These are phyloP conservation scores for Fusarium sp. DNA, from an alignment of 2,329 filamentous ascomycete species.

Conservation along the genomic window DNA sequence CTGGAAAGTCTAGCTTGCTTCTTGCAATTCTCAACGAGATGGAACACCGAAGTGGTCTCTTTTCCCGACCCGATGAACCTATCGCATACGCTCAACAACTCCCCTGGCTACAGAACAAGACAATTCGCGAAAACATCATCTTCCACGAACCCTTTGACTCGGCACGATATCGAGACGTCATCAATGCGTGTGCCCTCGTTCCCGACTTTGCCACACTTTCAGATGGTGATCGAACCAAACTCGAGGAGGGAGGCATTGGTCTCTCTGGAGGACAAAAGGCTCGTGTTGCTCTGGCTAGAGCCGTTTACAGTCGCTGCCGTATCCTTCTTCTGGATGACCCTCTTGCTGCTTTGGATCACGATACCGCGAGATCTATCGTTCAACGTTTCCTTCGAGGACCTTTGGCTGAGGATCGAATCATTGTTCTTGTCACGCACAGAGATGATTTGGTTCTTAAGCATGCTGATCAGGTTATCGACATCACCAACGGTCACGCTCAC, in stretches of 20 bases:
- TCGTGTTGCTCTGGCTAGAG: constrained; percentile 71
- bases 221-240: constrained; percentile 67
- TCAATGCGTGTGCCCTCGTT: constrained; percentile 70
- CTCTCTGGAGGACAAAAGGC: constrained; percentile 74
- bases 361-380: constrained; percentile 72
- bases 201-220: constrained; percentile 68
- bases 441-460: constrained; percentile 82
- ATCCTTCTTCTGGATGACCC: constrained; percentile 73
- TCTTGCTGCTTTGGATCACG: constrained; percentile 72
- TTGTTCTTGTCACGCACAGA: constrained; percentile 83
- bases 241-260: constrained; percentile 73
- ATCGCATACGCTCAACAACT: constrained; percentile 70
- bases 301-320: constrained; percentile 68
- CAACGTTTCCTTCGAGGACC: constrained; percentile 69
- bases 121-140: constrained; percentile 72
- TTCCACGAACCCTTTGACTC: constrained; percentile 70
- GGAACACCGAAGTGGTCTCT: constrained; percentile 70
- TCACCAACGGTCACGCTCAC: constrained; percentile 70
- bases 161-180: constrained; percentile 66
- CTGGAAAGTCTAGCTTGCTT: constrained; percentile 71
- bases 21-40: constrained; percentile 72
- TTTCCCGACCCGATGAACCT: constrained; percentile 61
- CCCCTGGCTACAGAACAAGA: constrained; percentile 75
- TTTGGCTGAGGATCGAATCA: constrained; percentile 72
- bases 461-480: constrained; percentile 79